These are phyloP conservation scores for Rhodotorula sp. DNA, from an alignment of 1,284 basidiomycete genomes.

Conservation along the genomic window DNA sequence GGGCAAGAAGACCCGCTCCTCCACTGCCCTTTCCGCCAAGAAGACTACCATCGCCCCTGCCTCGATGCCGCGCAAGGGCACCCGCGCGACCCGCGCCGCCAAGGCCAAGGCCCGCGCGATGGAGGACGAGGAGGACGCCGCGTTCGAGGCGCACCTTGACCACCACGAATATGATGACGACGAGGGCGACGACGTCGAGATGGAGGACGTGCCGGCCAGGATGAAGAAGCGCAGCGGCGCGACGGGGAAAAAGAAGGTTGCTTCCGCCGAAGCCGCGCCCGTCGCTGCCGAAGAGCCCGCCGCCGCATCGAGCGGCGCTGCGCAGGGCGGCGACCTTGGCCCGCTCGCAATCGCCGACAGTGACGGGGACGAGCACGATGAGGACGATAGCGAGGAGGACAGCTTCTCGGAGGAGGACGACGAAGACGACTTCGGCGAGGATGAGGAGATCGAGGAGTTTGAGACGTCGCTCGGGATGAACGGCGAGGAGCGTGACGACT, in stretches of 20 bases:
- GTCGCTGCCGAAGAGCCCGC: neutral
- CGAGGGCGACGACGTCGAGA: slow-evolving; percentile 15
- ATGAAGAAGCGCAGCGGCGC: neutral
- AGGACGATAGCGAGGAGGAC: slow-evolving; percentile 27
- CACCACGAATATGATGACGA: neutral
- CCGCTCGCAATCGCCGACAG: slow-evolving; percentile 22
- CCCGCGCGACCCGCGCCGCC: slow-evolving; percentile 22
- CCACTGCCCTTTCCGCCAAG: neutral
- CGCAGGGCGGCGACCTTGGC: slow-evolving; percentile 27
- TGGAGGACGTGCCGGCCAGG: slow-evolving; percentile 6
- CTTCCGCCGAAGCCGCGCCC: neutral
- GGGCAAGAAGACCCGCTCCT: slow-evolving; percentile 2
- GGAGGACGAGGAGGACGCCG: slow-evolving; percentile 24
- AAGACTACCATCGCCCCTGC: neutral
- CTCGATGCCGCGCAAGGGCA: slow-evolving; percentile 39
- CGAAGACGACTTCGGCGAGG: slow-evolving; percentile 24
- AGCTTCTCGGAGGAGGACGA: slow-evolving; percentile 16
- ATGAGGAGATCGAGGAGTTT: slow-evolving; percentile 39
- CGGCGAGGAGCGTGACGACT: slow-evolving; percentile 38
- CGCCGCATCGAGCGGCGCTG: neutral
- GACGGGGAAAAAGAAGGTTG: neutral
- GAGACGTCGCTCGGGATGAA: slow-evolving; percentile 34
- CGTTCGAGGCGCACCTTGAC: neutral
- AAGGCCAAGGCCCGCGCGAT: slow-evolving; percentile 22
- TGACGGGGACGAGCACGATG: slow-evolving; percentile 43